These are phyloP conservation scores for Suillus cothurnatus DNA, from an alignment of 768 basidiomycete species.

Conservation along the genomic window DNA sequence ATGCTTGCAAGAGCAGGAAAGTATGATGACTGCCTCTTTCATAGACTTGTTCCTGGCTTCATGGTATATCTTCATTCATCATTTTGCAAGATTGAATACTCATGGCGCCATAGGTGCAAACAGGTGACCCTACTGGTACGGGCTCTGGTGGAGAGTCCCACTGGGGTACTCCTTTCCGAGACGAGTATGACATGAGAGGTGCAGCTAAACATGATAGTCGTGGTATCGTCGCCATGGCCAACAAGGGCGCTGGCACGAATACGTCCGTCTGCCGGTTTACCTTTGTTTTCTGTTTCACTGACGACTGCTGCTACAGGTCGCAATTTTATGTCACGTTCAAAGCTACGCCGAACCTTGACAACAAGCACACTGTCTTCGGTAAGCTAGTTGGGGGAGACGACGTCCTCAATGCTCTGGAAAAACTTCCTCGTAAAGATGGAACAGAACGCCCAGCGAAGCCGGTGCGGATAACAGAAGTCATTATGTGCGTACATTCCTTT, in stretches of 20 bases:
- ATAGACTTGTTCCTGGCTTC: slow-evolving; percentile 91
- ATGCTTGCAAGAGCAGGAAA: slow-evolving; percentile 90
- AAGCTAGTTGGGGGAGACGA: slow-evolving; percentile 96
- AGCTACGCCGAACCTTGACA: slow-evolving; percentile 81
- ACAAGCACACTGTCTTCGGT: slow-evolving; percentile 95
- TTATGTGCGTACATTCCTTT: slow-evolving; percentile 62
- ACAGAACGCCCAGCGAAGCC: slow-evolving; percentile 87
- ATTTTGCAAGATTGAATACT: slow-evolving; percentile 10
- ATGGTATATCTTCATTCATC: slow-evolving; percentile 58
- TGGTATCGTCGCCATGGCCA: slow-evolving; percentile 93
- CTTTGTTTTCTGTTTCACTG: neutral
- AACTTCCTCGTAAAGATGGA: slow-evolving; percentile 76
- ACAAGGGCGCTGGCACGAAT: slow-evolving; percentile 90
- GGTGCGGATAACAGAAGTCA: slow-evolving; percentile 81
- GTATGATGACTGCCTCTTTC: slow-evolving; percentile 89
- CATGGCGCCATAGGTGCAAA: slow-evolving; percentile 73
- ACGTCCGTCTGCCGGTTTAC: slow-evolving; percentile 46
- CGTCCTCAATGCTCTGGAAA: slow-evolving; percentile 82
- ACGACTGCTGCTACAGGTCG: slow-evolving; percentile 50
- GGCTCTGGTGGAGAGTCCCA: slow-evolving; percentile 90
- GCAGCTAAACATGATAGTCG: slow-evolving; percentile 87
- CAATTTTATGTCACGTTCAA: slow-evolving; percentile 95
- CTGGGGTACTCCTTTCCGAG: slow-evolving; percentile 96
- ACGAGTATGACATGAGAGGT: slow-evolving; percentile 87
- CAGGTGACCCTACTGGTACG: slow-evolving; percentile 96